phyloP scores from a whole-genome alignment of 1,284 basidiomycete species.

The Sparassis latifolia region DNA sequence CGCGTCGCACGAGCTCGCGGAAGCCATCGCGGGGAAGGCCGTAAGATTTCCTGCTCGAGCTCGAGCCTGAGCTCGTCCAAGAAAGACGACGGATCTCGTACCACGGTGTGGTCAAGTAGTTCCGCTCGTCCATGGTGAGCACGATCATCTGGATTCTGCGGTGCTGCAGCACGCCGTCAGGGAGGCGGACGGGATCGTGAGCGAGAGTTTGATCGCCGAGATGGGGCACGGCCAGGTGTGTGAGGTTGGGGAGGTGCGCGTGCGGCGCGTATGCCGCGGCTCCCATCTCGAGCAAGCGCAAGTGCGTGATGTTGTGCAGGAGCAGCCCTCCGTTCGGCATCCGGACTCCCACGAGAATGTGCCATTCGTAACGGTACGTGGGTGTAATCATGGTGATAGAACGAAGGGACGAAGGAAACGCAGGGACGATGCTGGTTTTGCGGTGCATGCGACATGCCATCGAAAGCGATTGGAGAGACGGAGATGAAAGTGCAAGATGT shows the following conservation, averaged over 20 bases:
- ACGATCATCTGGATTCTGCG: constrained; percentile 18
- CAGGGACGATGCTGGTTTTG: too few relatives aligned
- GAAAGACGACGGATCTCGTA: neutral
- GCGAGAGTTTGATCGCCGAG: constrained; percentile 18
- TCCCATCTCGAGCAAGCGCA: constrained; percentile 20
- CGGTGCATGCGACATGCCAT: neutral
- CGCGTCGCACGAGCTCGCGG: constrained; percentile 12
- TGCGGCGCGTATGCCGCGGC: constrained; percentile 19
- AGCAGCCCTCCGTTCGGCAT: constrained; percentile 10
- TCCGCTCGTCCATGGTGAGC: constrained; percentile 18
- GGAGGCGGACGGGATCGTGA: constrained; percentile 11
- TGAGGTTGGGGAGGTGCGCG: constrained; percentile 21
- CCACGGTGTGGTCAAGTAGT: constrained; percentile 18
- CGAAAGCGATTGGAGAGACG: constrained; percentile 17
- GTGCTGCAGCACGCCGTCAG: constrained; percentile 15
- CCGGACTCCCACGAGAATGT: constrained; percentile 14
- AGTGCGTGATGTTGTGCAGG: constrained; percentile 21
- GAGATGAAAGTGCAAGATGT: constrained; percentile 17
- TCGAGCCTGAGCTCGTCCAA: neutral
- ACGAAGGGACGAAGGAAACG: constrained; percentile 9
- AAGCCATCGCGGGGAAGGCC: constrained; percentile 17
- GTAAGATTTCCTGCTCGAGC: constrained; percentile 1
- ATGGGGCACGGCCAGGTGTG: constrained; percentile 22
- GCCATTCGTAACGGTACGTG: constrained; percentile 21
- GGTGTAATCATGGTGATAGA: constrained; percentile 20